Base-by-base conservation (phyloP, 139 green algal genomes). In the Coccomyxa sp. region DNA sequence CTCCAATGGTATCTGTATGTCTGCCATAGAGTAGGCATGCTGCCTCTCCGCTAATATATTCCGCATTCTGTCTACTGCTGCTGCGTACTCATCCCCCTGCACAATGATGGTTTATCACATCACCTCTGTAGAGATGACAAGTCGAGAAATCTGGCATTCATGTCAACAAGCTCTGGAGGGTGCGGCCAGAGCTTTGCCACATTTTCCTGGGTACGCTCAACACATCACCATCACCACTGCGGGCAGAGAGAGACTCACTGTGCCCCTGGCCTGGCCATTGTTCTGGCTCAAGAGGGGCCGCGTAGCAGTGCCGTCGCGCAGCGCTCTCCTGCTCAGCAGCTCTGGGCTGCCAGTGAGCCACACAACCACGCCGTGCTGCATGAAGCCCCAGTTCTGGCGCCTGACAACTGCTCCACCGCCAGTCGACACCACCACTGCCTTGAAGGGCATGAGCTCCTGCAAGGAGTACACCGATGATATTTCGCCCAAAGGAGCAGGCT, bases 301-400 rank as follows among this genome's bases (percentile, higher is more conserved):
- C 74, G 83, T 87, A 22, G 87, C 82, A 0, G 88, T 72, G n/a
- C 90, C 92, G 76, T 97, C 90, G 0, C 78, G 78, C 10, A 91
- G 82, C 34, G 95, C 90, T 6, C 92, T 82, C 33, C 78, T 75
- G 1, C 89, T 90, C 39, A 95, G 86, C 77, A 95, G 84, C 70
- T 84, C 82, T 5, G 90, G 88, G 55, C 83, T 44, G 5, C 91
- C 92, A 55, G 94, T 83, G 71, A 98, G 90, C 91, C 92, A 98
- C 24, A 93, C 86, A 39, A 94, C 90, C 16, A 97, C 85, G 55
- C 87, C 92, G 37, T 93, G 86, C 72, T 95, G 90, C 92, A 98
- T 95, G 88, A 93, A 91, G 64, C 88, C 91, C 94, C 94, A 97
- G 88, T 98, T 98, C 78, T 89, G 82, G 29, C 84, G 83, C 18